These are phyloP conservation scores for Alternaria consortialis DNA, from an alignment of 2,329 filamentous ascomycete species.

Conservation along the genomic window DNA sequence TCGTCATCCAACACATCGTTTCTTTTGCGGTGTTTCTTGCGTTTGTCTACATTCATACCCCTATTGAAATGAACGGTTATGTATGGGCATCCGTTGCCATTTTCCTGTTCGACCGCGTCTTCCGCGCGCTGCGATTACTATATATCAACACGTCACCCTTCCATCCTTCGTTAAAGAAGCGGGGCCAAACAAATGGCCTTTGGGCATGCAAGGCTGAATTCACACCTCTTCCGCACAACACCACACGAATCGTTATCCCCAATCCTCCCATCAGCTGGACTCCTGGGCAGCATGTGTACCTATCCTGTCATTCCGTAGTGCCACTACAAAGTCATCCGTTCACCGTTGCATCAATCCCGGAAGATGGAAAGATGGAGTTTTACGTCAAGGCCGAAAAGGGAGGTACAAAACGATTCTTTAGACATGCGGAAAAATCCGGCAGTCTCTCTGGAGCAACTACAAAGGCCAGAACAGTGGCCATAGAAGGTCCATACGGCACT, in stretches of 20 bases:
- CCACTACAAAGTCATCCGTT: slow-evolving; percentile 72
- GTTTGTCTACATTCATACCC: slow-evolving; percentile 70
- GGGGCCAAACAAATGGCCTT: slow-evolving; percentile 40
- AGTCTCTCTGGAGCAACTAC: slow-evolving; percentile 16
- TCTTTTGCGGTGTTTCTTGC: slow-evolving; percentile 70
- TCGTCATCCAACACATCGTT: slow-evolving; percentile 72
- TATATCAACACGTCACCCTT: slow-evolving; percentile 54
- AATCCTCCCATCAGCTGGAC: slow-evolving; percentile 66
- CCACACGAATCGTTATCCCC: slow-evolving; percentile 65
- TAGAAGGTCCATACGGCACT: slow-evolving; percentile 65
- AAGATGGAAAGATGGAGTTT: slow-evolving; percentile 65
- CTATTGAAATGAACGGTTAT: slow-evolving; percentile 66
- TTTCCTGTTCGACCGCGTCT: slow-evolving; percentile 69
- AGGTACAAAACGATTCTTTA: slow-evolving; percentile 61
- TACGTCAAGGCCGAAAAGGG: slow-evolving; percentile 64
- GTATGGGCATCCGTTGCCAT: slow-evolving; percentile 73
- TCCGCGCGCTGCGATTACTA: slow-evolving; percentile 52
- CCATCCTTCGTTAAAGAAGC: slow-evolving; percentile 46
- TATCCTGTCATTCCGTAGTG: slow-evolving; percentile 65
- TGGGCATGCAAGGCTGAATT: slow-evolving; percentile 53
- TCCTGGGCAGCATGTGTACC: slow-evolving; percentile 70
- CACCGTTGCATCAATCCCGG: slow-evolving; percentile 66
- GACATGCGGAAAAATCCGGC: slow-evolving; percentile 58
- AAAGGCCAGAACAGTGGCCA: slow-evolving; percentile 53
- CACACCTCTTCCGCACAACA: slow-evolving; percentile 60